Percentiles rank a stretch among this genome's conserved stretches.
Conservation (phyloP, 1,139 yeast genomes). For the Arxiozyma telluris region DNA sequence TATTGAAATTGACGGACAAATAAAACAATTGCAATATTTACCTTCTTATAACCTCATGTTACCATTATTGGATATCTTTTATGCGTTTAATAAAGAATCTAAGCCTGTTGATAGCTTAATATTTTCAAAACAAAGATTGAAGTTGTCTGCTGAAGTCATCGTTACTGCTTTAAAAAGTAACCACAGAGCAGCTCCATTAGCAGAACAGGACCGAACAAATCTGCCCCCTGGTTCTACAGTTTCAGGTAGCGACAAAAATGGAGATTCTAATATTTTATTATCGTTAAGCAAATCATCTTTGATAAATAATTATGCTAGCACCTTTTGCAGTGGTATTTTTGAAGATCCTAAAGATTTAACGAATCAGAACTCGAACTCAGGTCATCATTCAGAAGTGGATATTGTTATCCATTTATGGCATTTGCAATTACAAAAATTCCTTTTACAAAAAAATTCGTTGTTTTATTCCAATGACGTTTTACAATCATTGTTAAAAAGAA, state of each 20-base stretch:
- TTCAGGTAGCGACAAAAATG: not conserved
- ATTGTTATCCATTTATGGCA: slow-evolving; percentile 22
- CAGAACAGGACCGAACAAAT: not conserved
- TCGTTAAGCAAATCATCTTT: slow-evolving; percentile 2
- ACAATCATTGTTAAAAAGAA: slow-evolving; percentile 16
- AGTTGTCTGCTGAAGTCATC: slow-evolving; percentile 9
- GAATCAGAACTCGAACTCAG: not conserved
- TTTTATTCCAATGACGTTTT: slow-evolving; percentile 21
- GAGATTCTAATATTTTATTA: not conserved
- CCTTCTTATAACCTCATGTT: slow-evolving; percentile 20
- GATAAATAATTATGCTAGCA: not conserved
- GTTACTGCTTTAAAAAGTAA: not conserved
- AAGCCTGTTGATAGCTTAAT: slow-evolving; percentile 15
- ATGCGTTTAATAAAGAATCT: slow-evolving; percentile 21
- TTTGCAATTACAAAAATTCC: slow-evolving; percentile 19
- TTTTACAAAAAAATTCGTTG: slow-evolving; percentile 21
- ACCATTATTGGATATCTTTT: slow-evolving; percentile 20
- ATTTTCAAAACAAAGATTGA: slow-evolving; percentile 17
- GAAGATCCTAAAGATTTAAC: not conserved
- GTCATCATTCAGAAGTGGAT: slow-evolving; percentile 14
- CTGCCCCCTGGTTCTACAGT: not conserved
- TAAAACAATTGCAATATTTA: slow-evolving; percentile 20
- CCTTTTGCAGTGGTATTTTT: not conserved
- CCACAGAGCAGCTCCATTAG: not conserved
- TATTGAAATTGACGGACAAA: slow-evolving; percentile 18